phyloP scores from a whole-genome alignment of 768 basidiomycete species.

The Brasilioporus rufonigricans region DNA sequence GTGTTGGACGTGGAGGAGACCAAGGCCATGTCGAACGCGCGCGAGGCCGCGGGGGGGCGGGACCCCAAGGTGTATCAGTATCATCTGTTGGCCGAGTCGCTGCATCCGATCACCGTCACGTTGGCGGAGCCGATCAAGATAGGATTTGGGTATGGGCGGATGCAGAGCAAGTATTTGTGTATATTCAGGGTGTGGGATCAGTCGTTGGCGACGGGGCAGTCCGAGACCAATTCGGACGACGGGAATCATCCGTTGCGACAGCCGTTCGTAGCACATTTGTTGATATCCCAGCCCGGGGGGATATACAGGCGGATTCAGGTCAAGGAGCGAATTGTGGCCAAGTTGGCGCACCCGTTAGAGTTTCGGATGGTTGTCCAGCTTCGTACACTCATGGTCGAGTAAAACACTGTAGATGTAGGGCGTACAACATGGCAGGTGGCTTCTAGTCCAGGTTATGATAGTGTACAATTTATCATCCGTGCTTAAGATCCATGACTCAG shows the following conservation, averaged over 20 bases:
- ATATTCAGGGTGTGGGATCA: slow-evolving; percentile 22
- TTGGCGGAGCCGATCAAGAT: slow-evolving; percentile 19
- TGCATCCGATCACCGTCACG: slow-evolving; percentile 22
- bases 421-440: neutral
- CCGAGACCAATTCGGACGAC: neutral
- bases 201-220: slow-evolving; percentile 12
- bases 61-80: slow-evolving; percentile 10
- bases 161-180: slow-evolving; percentile 15
- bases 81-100: slow-evolving; percentile 14
- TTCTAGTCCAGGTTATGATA: neutral
- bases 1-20: slow-evolving; percentile 16
- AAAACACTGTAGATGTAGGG: neutral
- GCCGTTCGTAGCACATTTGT: slow-evolving; percentile 19
- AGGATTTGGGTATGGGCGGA: slow-evolving; percentile 16
- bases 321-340: slow-evolving; percentile 21
- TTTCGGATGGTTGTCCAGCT: slow-evolving; percentile 13
- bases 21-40: slow-evolving; percentile 9
- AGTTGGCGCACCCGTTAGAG: slow-evolving; percentile 15
- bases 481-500: slow-evolving; percentile 31
- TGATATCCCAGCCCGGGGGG: slow-evolving; percentile 15
- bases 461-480: neutral
- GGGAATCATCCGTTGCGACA: slow-evolving; percentile 18
- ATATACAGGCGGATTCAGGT: slow-evolving; percentile 18
- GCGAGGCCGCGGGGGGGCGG: neutral
- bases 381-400: slow-evolving; percentile 15